phyloP scores from a whole-genome alignment of 441 rosid genomes.

The Erodium trifolium region DNA sequence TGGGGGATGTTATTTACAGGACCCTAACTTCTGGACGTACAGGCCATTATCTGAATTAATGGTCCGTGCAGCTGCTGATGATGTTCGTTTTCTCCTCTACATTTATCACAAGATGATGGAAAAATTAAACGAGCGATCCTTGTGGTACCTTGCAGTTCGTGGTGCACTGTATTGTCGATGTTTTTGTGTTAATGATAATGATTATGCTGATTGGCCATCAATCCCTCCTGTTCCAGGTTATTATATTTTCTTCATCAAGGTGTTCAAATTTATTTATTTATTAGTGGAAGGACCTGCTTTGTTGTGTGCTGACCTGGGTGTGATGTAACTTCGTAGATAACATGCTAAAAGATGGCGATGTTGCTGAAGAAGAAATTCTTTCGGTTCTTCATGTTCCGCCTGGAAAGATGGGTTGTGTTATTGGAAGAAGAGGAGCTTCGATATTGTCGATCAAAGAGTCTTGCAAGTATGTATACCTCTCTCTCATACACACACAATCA shows the following conservation, averaged over 20 bases:
- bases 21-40: constrained; percentile 74
- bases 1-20: constrained; percentile 40
- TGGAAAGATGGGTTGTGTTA: constrained; percentile 83
- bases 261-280: background rate
- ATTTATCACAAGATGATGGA: constrained; percentile 73
- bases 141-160: constrained; percentile 81
- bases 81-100: constrained; percentile 80
- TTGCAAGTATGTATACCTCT: constrained; percentile 48
- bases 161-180: constrained; percentile 76
- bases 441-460: constrained; percentile 72
- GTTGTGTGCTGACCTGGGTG: constrained; percentile 13
- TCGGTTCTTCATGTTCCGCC: constrained; percentile 77
- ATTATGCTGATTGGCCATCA: constrained; percentile 68
- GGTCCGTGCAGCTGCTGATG: constrained; percentile 93
- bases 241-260: background rate
- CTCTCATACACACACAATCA: background rate
- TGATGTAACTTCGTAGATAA: constrained; percentile 33
- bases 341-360: constrained; percentile 32
- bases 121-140: constrained; percentile 56
- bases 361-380: constrained; percentile 66
- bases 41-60: constrained; percentile 78
- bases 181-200: constrained; percentile 67
- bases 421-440: constrained; percentile 77
- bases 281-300: background rate
- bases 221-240: constrained; percentile 72